Base-by-base conservation (phyloP, 306 rosid genomes). In the Hippophae rhamnoides region DNA sequence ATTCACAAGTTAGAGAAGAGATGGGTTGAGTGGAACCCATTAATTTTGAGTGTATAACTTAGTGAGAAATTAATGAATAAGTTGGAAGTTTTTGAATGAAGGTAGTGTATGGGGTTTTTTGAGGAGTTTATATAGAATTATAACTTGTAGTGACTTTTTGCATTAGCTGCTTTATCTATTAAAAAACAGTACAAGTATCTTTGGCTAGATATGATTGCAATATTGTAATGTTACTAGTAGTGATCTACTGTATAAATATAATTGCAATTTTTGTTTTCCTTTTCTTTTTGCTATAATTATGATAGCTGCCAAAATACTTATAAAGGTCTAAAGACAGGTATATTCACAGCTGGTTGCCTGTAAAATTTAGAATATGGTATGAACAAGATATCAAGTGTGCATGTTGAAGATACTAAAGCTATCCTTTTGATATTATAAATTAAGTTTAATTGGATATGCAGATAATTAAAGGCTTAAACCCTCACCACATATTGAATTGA, bases 1-100 rank as follows among this genome's bases (percentile, higher is more conserved):
- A 2, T 7, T 83, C 84, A 47, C 78, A 80, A 51, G 66, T 65
- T 38, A 88, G 73, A 52, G 86, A 79, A 60, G 80, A 65, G 47
- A 59, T 6, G 3, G 54, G 56, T 27, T 62, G 56, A 9, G 76
- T 62, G 41, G 51, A 31, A 61, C 44, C 74, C 94, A 47, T 1
- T 56, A 4, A 56, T 10, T 47, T 11, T 6, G 42, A 27, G 54
- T 2, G 38, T 31, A 31, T 8, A 41, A 31, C 5, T 1, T 38
- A 18, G 6, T 45, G 57, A 60, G 58, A 65, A 13, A 4, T 26
- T 64, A 52, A 50, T 70, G 64, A 27, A 31, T 6, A 42, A 13
- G 41, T 62, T 61, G 54, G 50, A 57, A 44, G 51, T 61, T 13
- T 61, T 55, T 52, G 63, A 8, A 41, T 54, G 54, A 41, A 5